Percentiles rank a stretch among this genome's conserved stretches.
phyloP scores from a whole-genome alignment of 768 basidiomycete genomes.

The Hericium coralloides region DNA sequence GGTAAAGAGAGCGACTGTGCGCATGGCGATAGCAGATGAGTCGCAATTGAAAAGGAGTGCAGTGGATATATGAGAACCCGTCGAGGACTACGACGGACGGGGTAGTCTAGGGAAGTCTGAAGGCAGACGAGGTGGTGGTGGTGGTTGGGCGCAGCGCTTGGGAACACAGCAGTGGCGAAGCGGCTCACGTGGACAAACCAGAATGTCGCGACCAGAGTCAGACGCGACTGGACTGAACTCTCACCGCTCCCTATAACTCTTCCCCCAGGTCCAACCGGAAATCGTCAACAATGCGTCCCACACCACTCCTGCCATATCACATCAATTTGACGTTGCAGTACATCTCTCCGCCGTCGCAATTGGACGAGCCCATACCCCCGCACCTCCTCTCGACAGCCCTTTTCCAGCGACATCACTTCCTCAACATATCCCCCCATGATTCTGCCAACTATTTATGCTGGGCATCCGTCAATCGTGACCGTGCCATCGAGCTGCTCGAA shows the following conservation, averaged over 20 bases:
- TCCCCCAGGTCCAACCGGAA: too few species aligned
- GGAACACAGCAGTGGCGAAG: neutral
- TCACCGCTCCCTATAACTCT: too few species aligned
- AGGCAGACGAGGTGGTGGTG: neutral
- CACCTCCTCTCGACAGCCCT: constrained; percentile 54
- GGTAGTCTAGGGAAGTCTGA: too few species aligned
- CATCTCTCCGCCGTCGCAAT: constrained; percentile 42
- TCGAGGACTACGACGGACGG: too few species aligned
- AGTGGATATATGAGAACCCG: too few species aligned
- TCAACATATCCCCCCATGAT: constrained; percentile 41
- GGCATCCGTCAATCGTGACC: constrained; percentile 37
- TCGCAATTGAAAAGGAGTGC: too few species aligned
- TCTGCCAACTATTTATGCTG: constrained; percentile 56
- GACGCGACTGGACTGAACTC: constrained; percentile 11
- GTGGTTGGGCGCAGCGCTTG: neutral
- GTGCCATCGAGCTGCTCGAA: constrained; percentile 36
- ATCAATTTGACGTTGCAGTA: constrained; percentile 46
- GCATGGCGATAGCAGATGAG: neutral
- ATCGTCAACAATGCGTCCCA: constrained; percentile 5
- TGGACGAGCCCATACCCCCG: constrained; percentile 42
- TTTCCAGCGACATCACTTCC: constrained; percentile 56
- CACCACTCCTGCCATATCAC: constrained; percentile 28
- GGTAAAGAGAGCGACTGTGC: neutral
- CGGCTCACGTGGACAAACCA: neutral
- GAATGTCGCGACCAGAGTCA: neutral